Percentiles rank a stretch among this genome's conserved stretches.
Evolutionary conservation across 768 basidiomycete species (phyloP).

Genomic region (Phylloporus sp.): DNA sequence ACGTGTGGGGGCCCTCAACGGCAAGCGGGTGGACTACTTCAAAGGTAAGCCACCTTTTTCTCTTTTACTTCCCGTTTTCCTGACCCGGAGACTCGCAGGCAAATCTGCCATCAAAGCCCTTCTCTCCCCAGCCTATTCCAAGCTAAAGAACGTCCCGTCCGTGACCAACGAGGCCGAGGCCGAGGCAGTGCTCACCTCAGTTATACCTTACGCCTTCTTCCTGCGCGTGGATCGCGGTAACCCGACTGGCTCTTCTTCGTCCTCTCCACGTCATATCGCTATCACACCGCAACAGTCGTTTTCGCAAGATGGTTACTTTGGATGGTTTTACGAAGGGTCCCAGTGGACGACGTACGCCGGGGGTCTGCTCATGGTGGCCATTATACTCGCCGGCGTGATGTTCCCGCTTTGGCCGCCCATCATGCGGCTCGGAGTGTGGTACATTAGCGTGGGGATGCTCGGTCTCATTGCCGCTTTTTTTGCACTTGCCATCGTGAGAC

Average conservation of each 20-base stretch:
- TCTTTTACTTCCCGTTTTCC: not conserved
- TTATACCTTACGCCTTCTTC: constrained; percentile 87
- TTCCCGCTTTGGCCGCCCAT: constrained; percentile 97
- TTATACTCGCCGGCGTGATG: constrained; percentile 97
- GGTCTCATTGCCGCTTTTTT: constrained; percentile 90
- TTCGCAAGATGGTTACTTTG: constrained; percentile 79
- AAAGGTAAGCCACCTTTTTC: constrained; percentile 61
- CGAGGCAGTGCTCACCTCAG: constrained; percentile 53
- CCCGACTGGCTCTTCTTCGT: constrained; percentile 44
- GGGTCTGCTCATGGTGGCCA: constrained; percentile 83
- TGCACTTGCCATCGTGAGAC: constrained; percentile 80
- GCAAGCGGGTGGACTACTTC: constrained; percentile 96
- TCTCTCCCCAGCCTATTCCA: constrained; percentile 86
- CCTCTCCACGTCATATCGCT: constrained; percentile 65
- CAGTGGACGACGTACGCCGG: constrained; percentile 92
- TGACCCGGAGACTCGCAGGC: constrained; percentile 44
- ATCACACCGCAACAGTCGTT: constrained; percentile 82
- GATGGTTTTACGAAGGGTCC: constrained; percentile 95
- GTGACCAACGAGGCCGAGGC: constrained; percentile 78
- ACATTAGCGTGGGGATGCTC: constrained; percentile 84
- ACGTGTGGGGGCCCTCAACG: constrained; percentile 85
- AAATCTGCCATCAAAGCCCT: constrained; percentile 91
- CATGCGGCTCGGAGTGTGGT: constrained; percentile 93
- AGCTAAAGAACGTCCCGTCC: constrained; percentile 75
- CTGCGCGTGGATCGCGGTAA: constrained; percentile 83